Evolutionary conservation across 108 stramenopile species (phyloP).

Genomic region (Thalassiosira profunda): DNA sequence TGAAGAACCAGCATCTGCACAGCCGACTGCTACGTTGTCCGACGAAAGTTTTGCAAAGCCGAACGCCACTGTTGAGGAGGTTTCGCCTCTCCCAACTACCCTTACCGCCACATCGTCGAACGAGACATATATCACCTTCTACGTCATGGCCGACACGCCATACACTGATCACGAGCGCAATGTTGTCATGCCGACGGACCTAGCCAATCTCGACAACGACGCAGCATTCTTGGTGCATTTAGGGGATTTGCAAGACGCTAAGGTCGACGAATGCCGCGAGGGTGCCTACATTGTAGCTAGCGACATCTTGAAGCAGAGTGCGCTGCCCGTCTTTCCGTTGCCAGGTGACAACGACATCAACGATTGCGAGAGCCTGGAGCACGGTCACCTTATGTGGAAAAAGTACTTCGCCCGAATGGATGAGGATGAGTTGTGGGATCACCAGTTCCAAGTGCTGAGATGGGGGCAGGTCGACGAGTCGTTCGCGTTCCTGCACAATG

Average conservation of each 20-base stretch:
- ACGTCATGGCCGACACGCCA: conserved; percentile 18
- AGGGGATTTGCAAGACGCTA: conserved; percentile 48
- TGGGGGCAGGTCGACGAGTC: conserved; percentile 23
- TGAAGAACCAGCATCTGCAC: too few species aligned
- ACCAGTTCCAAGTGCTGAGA: conserved; percentile 14
- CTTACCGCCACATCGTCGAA: too few species aligned
- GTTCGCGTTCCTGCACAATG: conserved; percentile 51
- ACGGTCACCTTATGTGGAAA: conserved; percentile 31
- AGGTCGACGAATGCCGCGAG: conserved; percentile 7
- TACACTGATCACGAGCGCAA: conserved; percentile 10
- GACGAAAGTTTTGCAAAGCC: too few species aligned
- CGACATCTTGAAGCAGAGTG: conserved; percentile 36
- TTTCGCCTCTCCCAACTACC: too few species aligned
- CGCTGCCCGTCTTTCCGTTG: conserved; percentile 47
- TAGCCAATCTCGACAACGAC: conserved; percentile 19
- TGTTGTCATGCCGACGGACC: conserved; percentile 1
- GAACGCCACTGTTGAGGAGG: too few species aligned
- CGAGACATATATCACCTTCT: conserved; percentile 13
- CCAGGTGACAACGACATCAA: conserved; percentile 66
- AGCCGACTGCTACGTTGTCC: too few species aligned
- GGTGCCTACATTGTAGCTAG: conserved; percentile 5
- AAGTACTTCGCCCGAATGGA: conserved; percentile 35
- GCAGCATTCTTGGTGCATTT: conserved; percentile 61
- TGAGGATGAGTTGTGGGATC: conserved; percentile 54
- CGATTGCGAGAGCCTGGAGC: conserved; percentile 40